These are phyloP conservation scores for Citrus unshiu DNA, from an alignment of 345 rosid genomes.

Conservation along the genomic window DNA sequence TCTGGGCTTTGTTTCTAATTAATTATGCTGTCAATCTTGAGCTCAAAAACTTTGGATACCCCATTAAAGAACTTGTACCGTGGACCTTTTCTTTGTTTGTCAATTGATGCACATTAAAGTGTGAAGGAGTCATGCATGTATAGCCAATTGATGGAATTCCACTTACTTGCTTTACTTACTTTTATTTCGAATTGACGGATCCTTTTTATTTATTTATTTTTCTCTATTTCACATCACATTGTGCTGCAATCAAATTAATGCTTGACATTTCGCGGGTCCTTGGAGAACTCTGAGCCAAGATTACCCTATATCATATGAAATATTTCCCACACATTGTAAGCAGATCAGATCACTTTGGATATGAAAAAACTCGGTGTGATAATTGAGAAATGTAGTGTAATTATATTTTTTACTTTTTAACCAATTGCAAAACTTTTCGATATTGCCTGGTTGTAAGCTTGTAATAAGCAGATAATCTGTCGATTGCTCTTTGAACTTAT, in stretches of 20 bases:
- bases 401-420: no score
- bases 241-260: neutral
- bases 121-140: constrained; percentile 14
- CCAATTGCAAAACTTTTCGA: no score
- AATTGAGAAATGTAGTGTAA: no score
- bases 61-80: constrained; percentile 22
- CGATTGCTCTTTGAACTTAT: neutral
- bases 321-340: neutral
- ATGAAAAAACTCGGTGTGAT: no score
- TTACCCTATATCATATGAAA: neutral
- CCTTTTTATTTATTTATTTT: neutral
- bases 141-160: constrained; percentile 23
- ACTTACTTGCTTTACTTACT: neutral
- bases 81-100: constrained; percentile 2
- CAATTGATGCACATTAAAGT: constrained; percentile 23
- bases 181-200: no score
- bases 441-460: no score
- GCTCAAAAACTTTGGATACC: constrained; percentile 34
- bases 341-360: neutral
- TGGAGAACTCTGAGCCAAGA: neutral
- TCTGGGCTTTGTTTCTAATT: no score
- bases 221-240: neutral
- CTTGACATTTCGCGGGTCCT: constrained; percentile 11
- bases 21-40: neutral
- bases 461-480: neutral